Base-by-base conservation (phyloP, 2,329 filamentous ascomycete species). In the Parastagonospora nodorum region DNA sequence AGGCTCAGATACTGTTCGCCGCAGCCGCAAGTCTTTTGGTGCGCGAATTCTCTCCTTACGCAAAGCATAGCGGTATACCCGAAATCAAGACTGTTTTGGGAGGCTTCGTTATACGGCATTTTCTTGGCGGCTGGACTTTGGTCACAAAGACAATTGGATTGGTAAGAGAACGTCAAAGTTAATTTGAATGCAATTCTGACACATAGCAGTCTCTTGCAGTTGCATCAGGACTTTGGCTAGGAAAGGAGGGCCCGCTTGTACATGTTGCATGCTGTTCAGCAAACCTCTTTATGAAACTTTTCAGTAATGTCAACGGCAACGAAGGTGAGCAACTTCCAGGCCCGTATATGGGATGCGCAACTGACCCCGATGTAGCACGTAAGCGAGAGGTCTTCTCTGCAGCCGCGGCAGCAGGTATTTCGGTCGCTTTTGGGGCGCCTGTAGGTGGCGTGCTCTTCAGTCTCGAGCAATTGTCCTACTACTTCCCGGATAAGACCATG, bases 401-500 rank as follows among this genome's bases (percentile, higher is more conserved):
- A 0, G 93, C 94, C 0, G 92, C 94, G 0, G 92, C 92, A 2
- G 90, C 91, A 5, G 92, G 92, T 33, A 96, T 97, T 35, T 96
- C 92, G 1, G 92, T 97, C 27, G 92, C 92, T 38, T 97, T 97
- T 72, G 92, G 92, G 28, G 90, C 92, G 5, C 92, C 92, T 8
- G 96, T 97, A 48, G 94, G 93, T 9, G 93, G 93, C 40, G 93
- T 97, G 16, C 78, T 97, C 15, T 97, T 97, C 78, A 95, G 90
- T 74, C 83, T 97, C n/a, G 93, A 89, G 84, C 91, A 96, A 82
- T 80, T 97, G 2, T 96, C 92, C 1, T 97, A 97, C 73, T 97
- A 97, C 74, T 97, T 97, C 63, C 93, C 94, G 0, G 93, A 97
- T 75, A 97, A 97, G 75, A 97, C 94, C 8, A 97, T 99, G 94